These are phyloP conservation scores for Juglanconis juglandina DNA, from an alignment of 2,329 filamentous ascomycete species.

Conservation along the genomic window DNA sequence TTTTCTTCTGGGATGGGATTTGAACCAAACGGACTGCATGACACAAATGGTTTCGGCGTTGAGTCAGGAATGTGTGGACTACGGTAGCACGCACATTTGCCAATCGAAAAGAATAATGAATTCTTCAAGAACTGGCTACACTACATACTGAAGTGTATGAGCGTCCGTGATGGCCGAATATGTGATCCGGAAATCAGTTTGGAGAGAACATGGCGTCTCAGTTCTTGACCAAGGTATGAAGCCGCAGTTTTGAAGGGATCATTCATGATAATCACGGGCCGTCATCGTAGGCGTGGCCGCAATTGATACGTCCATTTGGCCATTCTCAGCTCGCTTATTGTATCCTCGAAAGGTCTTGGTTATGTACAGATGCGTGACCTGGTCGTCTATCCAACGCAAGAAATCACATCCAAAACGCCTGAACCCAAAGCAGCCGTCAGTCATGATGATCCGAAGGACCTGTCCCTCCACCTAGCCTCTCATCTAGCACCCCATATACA, in stretches of 20 bases:
- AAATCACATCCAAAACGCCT: not conserved
- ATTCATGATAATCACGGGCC: not conserved
- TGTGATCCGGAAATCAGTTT: not conserved
- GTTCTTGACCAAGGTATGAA: not conserved
- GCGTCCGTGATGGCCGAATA: not conserved
- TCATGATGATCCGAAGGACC: not conserved
- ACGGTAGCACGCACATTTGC: slow-evolving; percentile 20
- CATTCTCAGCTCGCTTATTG: not conserved
- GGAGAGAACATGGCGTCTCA: not conserved
- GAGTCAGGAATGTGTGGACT: slow-evolving; percentile 19
- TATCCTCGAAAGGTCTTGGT: not conserved
- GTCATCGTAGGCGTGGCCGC: not conserved
- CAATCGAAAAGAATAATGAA: slow-evolving; percentile 18
- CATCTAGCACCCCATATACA: slow-evolving; percentile 28
- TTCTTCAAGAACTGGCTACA: slow-evolving; percentile 12
- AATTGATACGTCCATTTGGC: not conserved
- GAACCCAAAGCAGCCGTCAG: not conserved
- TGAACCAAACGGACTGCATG: slow-evolving; percentile 17
- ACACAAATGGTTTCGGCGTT: slow-evolving; percentile 19
- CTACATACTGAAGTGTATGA: not conserved
- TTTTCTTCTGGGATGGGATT: slow-evolving; percentile 15
- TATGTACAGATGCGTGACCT: not conserved
- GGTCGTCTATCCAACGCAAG: not conserved
- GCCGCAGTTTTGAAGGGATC: not conserved
- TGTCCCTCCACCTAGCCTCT: not conserved